phyloP scores from a whole-genome alignment of 768 basidiomycete genomes.

The Psilocybe tampanensis region DNA sequence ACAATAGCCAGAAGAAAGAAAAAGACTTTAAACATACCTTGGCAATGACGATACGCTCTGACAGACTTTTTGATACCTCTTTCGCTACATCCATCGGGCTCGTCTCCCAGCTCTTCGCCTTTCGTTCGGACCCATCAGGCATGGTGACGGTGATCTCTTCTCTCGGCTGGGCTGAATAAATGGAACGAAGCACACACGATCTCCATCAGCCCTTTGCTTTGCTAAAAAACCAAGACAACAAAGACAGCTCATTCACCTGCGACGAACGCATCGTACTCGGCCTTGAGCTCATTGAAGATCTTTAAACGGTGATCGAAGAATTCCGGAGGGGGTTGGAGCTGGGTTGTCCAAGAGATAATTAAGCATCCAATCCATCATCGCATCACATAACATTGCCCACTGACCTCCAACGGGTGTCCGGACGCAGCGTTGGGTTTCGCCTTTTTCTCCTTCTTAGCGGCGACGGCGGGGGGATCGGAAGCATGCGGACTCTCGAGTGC shows the following conservation, averaged over 20 bases:
- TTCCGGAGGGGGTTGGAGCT: slow-evolving; percentile 83
- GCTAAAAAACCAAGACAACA: no score
- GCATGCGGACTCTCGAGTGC: slow-evolving; percentile 47
- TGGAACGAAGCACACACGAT: no score
- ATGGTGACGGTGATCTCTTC: slow-evolving; percentile 84
- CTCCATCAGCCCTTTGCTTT: no score
- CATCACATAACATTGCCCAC: slow-evolving; percentile 6
- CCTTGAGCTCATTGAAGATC: slow-evolving; percentile 87
- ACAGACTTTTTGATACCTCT: slow-evolving; percentile 81
- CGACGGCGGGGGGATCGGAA: slow-evolving; percentile 25
- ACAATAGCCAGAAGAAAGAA: no score
- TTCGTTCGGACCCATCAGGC: slow-evolving; percentile 82
- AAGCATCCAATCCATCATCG: neutral
- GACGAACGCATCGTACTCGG: slow-evolving; percentile 79
- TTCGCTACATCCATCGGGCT: slow-evolving; percentile 91
- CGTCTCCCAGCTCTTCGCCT: slow-evolving; percentile 93
- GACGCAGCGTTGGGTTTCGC: slow-evolving; percentile 37
- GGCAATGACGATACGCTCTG: slow-evolving; percentile 90
- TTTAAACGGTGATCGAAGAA: slow-evolving; percentile 91
- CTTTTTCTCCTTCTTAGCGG: slow-evolving; percentile 49
- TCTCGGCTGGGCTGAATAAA: slow-evolving; percentile 67
- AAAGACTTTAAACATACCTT: slow-evolving; percentile 56
- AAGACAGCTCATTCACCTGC: no score
- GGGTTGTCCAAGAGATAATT: neutral
- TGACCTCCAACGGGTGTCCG: slow-evolving; percentile 67